Percentiles rank a stretch among this genome's conserved stretches.
Evolutionary conservation across 2,329 filamentous ascomycete genomes (phyloP).

Genomic region (Coniochaeta ligniaria): DNA sequence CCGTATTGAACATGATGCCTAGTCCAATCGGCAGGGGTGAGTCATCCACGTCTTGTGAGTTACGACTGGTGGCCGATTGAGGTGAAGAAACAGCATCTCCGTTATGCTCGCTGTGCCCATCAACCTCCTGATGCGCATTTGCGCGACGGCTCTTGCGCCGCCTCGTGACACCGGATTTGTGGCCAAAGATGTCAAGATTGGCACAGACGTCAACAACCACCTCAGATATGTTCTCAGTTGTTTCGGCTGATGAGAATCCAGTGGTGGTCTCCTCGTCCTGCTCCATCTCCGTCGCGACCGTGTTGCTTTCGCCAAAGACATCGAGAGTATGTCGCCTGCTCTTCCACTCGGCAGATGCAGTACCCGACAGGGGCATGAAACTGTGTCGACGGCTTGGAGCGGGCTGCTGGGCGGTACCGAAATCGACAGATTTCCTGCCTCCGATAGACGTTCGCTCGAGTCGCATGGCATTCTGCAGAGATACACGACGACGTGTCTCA

Average conservation of each 20-base stretch:
- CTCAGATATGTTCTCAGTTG: background rate
- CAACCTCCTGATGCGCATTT: background rate
- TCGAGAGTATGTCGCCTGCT: conserved; percentile 15
- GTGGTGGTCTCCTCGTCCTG: background rate
- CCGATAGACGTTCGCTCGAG: conserved; percentile 15
- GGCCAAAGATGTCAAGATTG: conserved; percentile 24
- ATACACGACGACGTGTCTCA: conserved; percentile 20
- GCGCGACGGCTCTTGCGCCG: background rate
- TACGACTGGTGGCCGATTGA: background rate
- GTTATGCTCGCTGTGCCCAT: background rate
- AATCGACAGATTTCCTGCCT: conserved; percentile 6
- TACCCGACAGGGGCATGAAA: conserved; percentile 5
- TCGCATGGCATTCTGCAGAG: conserved; percentile 19
- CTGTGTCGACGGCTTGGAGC: conserved; percentile 19
- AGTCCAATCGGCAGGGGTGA: background rate
- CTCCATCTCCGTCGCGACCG: background rate
- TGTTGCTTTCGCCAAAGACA: conserved; percentile 3
- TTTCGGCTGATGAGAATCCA: background rate
- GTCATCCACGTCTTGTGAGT: background rate
- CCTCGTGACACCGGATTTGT: background rate
- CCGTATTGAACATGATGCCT: conserved; percentile 2
- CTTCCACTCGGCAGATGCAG: background rate
- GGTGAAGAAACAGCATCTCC: background rate
- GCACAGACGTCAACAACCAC: conserved; percentile 22
- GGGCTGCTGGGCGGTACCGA: conserved; percentile 5